Percentiles rank a stretch among this genome's conserved stretches.
These are phyloP conservation scores for Tagetes erecta DNA, from an alignment of 129 eudicot genomes.

Conservation along the genomic window DNA sequence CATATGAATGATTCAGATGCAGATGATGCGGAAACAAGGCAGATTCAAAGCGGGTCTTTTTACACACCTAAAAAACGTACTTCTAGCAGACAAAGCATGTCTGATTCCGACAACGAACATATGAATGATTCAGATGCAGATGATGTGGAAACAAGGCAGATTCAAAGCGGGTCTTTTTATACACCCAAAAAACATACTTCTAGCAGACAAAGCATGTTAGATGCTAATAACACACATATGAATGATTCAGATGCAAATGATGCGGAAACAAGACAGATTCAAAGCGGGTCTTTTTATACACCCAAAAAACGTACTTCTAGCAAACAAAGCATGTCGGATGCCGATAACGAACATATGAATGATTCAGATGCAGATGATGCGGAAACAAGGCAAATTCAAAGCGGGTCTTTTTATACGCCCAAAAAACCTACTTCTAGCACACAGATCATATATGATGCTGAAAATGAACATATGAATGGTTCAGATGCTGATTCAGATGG, in stretches of 20 bases:
- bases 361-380: not conserved
- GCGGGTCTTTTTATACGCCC: no score
- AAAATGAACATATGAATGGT: not conserved
- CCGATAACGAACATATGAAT: constrained; percentile 1
- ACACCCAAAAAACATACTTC: no score
- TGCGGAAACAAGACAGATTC: not conserved
- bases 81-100: not conserved
- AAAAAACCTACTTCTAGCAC: no score
- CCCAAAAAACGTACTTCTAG: not conserved
- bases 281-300: not conserved
- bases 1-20: constrained; percentile 3
- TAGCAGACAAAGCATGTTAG: no score
- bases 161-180: no score
- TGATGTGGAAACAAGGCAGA: not conserved
- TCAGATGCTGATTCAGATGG: not conserved
- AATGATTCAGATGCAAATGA: constrained; percentile 6
- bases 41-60: not conserved
- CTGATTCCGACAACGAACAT: not conserved
- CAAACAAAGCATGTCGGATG: not conserved
- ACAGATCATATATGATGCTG: not conserved
- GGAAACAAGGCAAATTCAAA: no score
- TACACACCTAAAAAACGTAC: not conserved
- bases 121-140: constrained; percentile 4
- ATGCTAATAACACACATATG: not conserved
- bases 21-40: not conserved